Base-by-base conservation (phyloP, 2,329 filamentous ascomycete genomes). In the Chaetomiaceae sp. region DNA sequence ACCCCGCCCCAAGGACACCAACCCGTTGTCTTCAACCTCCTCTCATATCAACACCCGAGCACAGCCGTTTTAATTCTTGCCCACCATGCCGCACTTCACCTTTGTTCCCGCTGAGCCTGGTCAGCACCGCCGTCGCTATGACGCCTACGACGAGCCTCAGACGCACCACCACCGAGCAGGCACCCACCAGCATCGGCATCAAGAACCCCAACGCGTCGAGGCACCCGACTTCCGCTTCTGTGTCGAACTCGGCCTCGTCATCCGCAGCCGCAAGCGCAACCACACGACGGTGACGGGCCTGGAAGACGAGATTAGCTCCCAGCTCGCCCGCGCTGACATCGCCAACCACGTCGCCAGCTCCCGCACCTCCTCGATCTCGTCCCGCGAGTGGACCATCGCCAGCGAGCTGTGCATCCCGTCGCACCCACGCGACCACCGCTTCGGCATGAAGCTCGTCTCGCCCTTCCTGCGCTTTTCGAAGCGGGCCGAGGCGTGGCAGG, bases 381-480 rank as follows among this genome's bases (percentile, higher is more conserved):
- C 53, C 37, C 48, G 44, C 2, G 47, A 55, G 25, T 63, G 61
- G 61, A 61, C 58, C 38, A 48, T 63, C 21, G 30, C 55, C 21
- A 40, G 27, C 14, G 59, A 61, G 42, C 46, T 47, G 14, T 53
- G 55, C 46, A 58, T 63, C 43, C 59, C 52, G 6, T 49, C 51
- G 6, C 50, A 55, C 16, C 53, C 56, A 4, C 34, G 25, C 14
- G 58, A 63, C 44, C 53, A 62, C 56, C 56, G 45, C 40, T 61
- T 58, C 50, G 60, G 59, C 53, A 58, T 63, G 43, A 57, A 57
- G 45, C 53, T 63, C 14, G 51, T 58, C 32, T 63, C 61, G 13
- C 61, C 61, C 47, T 58, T 61, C 54, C 30, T 57, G 25, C 53
- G 44, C 46, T 63, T 63, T 53, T 45, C 52, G 34, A 33, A 40